Conservation (phyloP, 1,284 basidiomycete genomes). For the Sporisorium reilianum region DNA sequence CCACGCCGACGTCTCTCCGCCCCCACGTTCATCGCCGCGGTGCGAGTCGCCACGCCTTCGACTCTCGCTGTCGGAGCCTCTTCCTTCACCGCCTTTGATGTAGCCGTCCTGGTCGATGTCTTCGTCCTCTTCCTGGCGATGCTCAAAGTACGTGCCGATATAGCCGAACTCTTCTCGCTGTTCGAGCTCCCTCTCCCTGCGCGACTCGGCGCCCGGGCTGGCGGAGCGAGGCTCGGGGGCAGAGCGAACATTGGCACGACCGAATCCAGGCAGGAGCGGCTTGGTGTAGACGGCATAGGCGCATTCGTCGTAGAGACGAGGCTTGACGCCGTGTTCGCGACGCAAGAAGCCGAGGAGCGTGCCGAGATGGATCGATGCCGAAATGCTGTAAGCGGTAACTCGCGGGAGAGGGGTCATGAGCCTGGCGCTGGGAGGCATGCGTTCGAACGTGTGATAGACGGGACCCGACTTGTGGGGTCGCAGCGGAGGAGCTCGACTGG, state of each 20-base stretch:
- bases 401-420: constrained; percentile 62
- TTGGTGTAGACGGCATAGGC: constrained; percentile 92
- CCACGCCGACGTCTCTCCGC: constrained; percentile 50
- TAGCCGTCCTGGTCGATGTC: constrained; percentile 66
- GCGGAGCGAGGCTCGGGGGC: constrained; percentile 75
- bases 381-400: constrained; percentile 80
- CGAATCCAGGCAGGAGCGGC: constrained; percentile 90
- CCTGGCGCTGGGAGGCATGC: constrained; percentile 61
- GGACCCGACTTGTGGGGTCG: constrained; percentile 52
- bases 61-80: constrained; percentile 51
- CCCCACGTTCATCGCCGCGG: constrained; percentile 27
- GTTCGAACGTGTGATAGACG: constrained; percentile 67
- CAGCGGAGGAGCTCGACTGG: constrained; percentile 42
- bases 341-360: constrained; percentile 77
- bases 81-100: constrained; percentile 63
- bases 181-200: constrained; percentile 77
- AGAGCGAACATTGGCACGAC: constrained; percentile 84
- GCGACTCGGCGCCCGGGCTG: constrained; percentile 75
- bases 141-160: constrained; percentile 74
- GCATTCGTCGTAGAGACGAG: constrained; percentile 91
- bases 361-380: constrained; percentile 74
- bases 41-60: constrained; percentile 27
- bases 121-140: constrained; percentile 58
- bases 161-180: constrained; percentile 91
- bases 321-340: constrained; percentile 89